Evolutionary conservation across 495 filamentous ascomycete genomes (phyloP).

Genomic region (Sordaria brevicollis): DNA sequence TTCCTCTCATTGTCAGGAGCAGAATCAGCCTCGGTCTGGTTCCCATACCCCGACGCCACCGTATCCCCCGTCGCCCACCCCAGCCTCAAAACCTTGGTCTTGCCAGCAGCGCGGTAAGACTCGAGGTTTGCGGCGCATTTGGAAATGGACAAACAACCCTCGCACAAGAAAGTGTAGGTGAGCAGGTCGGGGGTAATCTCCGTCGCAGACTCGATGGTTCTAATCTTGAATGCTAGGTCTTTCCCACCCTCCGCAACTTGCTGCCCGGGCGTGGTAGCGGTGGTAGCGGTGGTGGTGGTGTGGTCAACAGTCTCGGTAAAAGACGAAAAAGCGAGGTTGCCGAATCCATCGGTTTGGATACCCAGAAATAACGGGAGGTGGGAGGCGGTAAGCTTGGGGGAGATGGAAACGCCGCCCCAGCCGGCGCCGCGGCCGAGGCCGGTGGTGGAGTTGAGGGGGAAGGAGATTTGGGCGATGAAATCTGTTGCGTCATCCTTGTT

Average conservation of each 20-base stretch:
- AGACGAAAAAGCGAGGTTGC: constrained; percentile 5
- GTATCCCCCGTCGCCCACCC: not conserved
- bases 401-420: constrained; percentile 13
- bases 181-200: constrained; percentile 7
- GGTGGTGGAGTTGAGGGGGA: constrained; percentile 1
- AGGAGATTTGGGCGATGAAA: constrained; percentile 22
- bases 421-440: constrained; percentile 8
- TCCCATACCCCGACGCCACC: not conserved
- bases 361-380: constrained; percentile 13
- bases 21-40: not conserved
- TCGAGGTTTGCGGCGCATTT: not conserved
- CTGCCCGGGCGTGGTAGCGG: not conserved
- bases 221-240: not conserved
- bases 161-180: constrained; percentile 16
- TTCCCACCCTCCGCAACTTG: constrained; percentile 9
- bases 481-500: not conserved
- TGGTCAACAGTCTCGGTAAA: constrained; percentile 1
- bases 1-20: not conserved
- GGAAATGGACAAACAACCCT: constrained; percentile 8
- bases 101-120: not conserved
- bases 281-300: not conserved
- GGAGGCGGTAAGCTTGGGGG: constrained; percentile 6
- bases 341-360: constrained; percentile 10
- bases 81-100: not conserved
- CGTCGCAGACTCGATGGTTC: constrained; percentile 7